Base-by-base conservation (phyloP, 306 rosid species). In the Luffa aegyptiaca region DNA sequence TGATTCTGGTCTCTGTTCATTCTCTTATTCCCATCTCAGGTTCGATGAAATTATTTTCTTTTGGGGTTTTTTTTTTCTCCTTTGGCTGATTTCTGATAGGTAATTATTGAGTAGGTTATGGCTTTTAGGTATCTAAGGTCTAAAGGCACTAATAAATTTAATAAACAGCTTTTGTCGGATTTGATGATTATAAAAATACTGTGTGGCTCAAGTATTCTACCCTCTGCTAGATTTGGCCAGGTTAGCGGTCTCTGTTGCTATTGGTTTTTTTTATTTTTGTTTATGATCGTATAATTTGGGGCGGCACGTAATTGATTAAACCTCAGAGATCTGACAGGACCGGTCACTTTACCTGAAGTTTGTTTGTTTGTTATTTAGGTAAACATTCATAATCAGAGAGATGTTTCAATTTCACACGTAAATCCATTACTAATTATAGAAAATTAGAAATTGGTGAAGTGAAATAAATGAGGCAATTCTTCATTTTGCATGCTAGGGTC, bases 61-160 rank as follows among this genome's bases (percentile, higher is more conserved):
- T 31, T 72, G 0, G 9, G 1, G 3, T 16, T 1, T 2, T n/a
- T 70, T 45, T 48, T 72, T 2, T 14, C 42, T 63, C 26, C 6
- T 73, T 31, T 33, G 78, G 13, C 78, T 51, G 33, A 17, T 74
- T 35, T 51, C 46, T 51, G 46, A 2, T 51, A 9, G 31, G 42
- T 10, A 51, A 74, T 74, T 31, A 74, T 74, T 51, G 46, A 51
- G 62, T 51, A 35, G 78, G 31, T 33, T 33, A 8, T 33, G 62
- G 46, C 78, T 74, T 74, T 74, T 74, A 74, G 78, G 62, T 51
- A 14, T 74, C 78, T 74, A 51, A 8, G 78, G 62, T 2, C 62
- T 74, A 35, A 26, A 49, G 62, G 78, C 62, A 74, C 31, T 52
- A 74, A 35, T 49, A 74, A 14, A 31, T 33, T 49, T 17, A 49